Percentiles rank a stretch among this genome's conserved stretches.
Evolutionary conservation across 2,329 filamentous ascomycete genomes (phyloP).

Genomic region (Chalara sp.): DNA sequence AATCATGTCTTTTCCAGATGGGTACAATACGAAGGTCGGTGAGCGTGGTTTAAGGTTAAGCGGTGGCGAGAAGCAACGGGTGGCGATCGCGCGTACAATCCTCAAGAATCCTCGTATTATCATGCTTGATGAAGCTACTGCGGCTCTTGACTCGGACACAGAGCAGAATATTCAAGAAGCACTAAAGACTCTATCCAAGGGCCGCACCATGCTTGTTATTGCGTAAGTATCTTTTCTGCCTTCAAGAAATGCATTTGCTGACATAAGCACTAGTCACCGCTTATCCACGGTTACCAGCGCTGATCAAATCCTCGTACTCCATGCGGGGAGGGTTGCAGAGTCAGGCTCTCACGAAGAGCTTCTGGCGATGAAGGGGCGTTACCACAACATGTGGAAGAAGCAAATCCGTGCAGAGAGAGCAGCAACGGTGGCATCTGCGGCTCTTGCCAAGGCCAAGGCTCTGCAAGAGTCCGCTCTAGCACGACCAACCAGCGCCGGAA

Average conservation of each 20-base stretch:
- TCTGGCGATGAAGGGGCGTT: slow-evolving; percentile 62
- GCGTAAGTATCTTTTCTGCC: slow-evolving; percentile 50
- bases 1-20: slow-evolving; percentile 81
- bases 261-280: slow-evolving; percentile 47
- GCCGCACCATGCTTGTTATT: slow-evolving; percentile 91
- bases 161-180: slow-evolving; percentile 90
- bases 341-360: slow-evolving; percentile 74
- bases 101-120: slow-evolving; percentile 89
- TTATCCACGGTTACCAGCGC: slow-evolving; percentile 88
- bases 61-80: slow-evolving; percentile 87
- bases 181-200: slow-evolving; percentile 71
- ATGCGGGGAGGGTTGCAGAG: slow-evolving; percentile 71
- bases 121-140: slow-evolving; percentile 88
- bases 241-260: slow-evolving; percentile 47
- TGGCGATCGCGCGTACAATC: slow-evolving; percentile 89
- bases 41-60: slow-evolving; percentile 82
- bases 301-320: slow-evolving; percentile 78
- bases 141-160: slow-evolving; percentile 83
- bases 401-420: slow-evolving; percentile 74
- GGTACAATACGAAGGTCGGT: slow-evolving; percentile 84
- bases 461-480: slow-evolving; percentile 21
- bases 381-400: slow-evolving; percentile 80
- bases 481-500: slow-evolving; percentile 22
- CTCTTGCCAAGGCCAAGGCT: slow-evolving; percentile 24
- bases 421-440: slow-evolving; percentile 45